Base-by-base conservation (phyloP, 2,329 filamentous ascomycete genomes). In the Colletotrichum trifolii region DNA sequence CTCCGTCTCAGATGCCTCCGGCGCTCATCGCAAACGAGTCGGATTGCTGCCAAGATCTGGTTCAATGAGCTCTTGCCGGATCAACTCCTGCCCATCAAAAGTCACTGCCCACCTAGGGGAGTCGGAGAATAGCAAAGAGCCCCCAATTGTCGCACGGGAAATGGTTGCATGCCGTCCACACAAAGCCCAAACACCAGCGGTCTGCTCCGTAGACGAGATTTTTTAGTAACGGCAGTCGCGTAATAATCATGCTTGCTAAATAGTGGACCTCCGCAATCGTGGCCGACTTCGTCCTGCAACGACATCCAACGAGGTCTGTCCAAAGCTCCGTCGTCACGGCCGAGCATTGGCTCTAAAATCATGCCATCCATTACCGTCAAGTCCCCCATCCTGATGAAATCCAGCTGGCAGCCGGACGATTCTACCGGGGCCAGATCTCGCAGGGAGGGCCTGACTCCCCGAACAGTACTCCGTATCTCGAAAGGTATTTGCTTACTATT, bases 331-430 rank as follows among this genome's bases (percentile, higher is more conserved):
- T 45, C 48, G 36, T 47, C 35, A 35, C 43, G n/a, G 39, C 46
- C 46, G n/a, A 25, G 45, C 64, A 45, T 40, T 39, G 60, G 54
- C 48, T 59, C 25, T 66, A 60, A 66, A 64, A 64, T 47, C 62
- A 54, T 58, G 64, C 64, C 53, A 64, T 64, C 54, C 58, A 64
- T 38, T 53, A 25, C 60, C 57, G 62, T 62, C 62, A 62, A 58
- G 58, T 62, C 47, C 54, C 52, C 56, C 58, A 47, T 49, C 46
- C 58, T 65, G 62, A 65, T 65, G 58, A 43, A 62, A 62, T 53
- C 39, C 34, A 33, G 58, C 39, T 56, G 46, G 36, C 36, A 61
- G 46, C 52, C 47, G 52, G 47, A 47, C 47, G 52, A 56, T 62
- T 65, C 58, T 65, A 33, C 46, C 50, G 61, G 50, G 62, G 57